Evolutionary conservation across 441 rosid species (phyloP).

Genomic region (Monsonia emarginata): DNA sequence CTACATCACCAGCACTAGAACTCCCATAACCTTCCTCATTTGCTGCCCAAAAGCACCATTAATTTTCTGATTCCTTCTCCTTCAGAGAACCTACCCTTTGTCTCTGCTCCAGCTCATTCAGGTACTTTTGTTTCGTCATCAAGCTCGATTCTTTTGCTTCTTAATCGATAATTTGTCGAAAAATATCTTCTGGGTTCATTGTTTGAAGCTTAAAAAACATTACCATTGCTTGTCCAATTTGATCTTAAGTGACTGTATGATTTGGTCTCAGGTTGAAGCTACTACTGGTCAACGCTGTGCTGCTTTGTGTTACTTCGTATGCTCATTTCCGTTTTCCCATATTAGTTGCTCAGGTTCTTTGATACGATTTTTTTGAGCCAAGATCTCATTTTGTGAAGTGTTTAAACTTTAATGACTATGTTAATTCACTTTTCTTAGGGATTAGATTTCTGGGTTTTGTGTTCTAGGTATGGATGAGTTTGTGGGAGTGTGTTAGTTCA

Average conservation of each 20-base stretch:
- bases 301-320: background rate
- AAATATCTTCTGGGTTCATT: background rate
- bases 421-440: constrained; percentile 6
- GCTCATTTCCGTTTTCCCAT: background rate
- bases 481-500: background rate
- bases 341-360: background rate
- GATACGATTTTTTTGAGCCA: no score
- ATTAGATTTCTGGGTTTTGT: constrained; percentile 17
- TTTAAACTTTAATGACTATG: background rate
- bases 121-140: background rate
- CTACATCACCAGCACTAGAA: background rate
- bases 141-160: background rate
- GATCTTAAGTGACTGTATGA: background rate
- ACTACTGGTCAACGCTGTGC: background rate
- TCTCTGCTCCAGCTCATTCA: background rate
- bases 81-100: background rate
- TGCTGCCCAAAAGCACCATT: background rate
- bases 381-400: constrained; percentile 2
- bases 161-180: background rate
- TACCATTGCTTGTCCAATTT: background rate
- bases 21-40: background rate
- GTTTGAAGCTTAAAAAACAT: background rate
- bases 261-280: constrained; percentile 2
- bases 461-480: background rate
- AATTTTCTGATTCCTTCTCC: no score